A percentile compares a stretch with the other conserved stretches of the same genome.
Conservation (phyloP, 2,329 filamentous ascomycete species). For the Aspergillus viridinutans region DNA sequence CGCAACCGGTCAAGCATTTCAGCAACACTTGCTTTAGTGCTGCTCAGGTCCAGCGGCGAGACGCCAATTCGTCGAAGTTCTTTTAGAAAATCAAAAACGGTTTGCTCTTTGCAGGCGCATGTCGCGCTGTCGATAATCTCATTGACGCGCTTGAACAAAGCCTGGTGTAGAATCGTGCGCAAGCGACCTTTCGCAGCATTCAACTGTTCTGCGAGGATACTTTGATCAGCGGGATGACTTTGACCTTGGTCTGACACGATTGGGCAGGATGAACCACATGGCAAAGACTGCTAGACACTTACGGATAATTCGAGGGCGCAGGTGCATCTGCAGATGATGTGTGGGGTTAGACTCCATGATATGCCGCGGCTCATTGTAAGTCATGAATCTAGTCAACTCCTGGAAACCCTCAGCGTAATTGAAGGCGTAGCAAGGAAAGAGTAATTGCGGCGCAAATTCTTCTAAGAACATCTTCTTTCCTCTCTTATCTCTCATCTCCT, state of each 20-base stretch:
- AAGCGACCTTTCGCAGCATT: constrained; percentile 4
- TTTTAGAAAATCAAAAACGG: not conserved
- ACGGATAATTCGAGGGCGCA: constrained; percentile 1
- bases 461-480: not conserved
- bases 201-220: not conserved
- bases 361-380: not conserved
- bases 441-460: not conserved
- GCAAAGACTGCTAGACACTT: not conserved
- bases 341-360: constrained; percentile 6
- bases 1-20: not conserved
- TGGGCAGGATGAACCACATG: too few species aligned
- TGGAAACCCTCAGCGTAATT: not conserved
- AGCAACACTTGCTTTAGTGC: not conserved
- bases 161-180: constrained; percentile 1
- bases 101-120: constrained; percentile 1
- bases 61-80: not conserved
- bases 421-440: constrained; percentile 3
- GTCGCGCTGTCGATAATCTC: not conserved
- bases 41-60: constrained; percentile 1
- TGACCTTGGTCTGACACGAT: too few species aligned
- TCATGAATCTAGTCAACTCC: not conserved
- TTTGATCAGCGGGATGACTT: too few species aligned
- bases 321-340: not conserved
- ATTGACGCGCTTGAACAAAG: not conserved
- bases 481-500: not conserved